Percentiles rank a stretch among this genome's conserved stretches.
phyloP scores from a whole-genome alignment of 257 asterid species.

The Solanum clarkiae region DNA sequence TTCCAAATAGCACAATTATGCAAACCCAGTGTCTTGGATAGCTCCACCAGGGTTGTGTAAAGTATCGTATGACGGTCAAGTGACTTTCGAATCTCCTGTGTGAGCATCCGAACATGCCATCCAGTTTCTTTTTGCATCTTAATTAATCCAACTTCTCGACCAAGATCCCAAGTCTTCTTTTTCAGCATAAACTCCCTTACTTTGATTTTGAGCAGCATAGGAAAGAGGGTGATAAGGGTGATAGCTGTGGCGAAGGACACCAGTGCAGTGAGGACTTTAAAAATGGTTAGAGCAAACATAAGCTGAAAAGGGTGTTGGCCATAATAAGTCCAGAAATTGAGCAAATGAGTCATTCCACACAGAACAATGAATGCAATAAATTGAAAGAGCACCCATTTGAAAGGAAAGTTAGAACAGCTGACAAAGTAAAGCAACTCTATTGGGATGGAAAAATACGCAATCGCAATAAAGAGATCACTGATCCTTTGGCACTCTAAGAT shows the following conservation, averaged over 20 bases:
- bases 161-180: slow-evolving; percentile 91
- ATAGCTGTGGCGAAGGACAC: slow-evolving; percentile 94
- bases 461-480: slow-evolving; percentile 86
- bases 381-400: slow-evolving; percentile 87
- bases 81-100: slow-evolving; percentile 86
- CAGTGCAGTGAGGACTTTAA: slow-evolving; percentile 76
- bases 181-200: slow-evolving; percentile 73
- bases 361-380: slow-evolving; percentile 84
- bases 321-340: slow-evolving; percentile 90
- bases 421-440: slow-evolving; percentile 87
- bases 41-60: slow-evolving; percentile 78
- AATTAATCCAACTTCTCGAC: slow-evolving; percentile 67
- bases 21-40: slow-evolving; percentile 68
- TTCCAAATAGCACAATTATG: slow-evolving; percentile 89
- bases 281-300: slow-evolving; percentile 75
- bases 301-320: slow-evolving; percentile 87
- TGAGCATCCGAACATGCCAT: slow-evolving; percentile 87
- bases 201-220: slow-evolving; percentile 70
- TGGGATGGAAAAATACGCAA: slow-evolving; percentile 94
- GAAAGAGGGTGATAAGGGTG: slow-evolving; percentile 68
- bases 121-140: slow-evolving; percentile 75
- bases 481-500: slow-evolving; percentile 73
- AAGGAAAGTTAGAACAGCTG: slow-evolving; percentile 74
- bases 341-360: slow-evolving; percentile 96
- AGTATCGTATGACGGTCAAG: slow-evolving; percentile 83